phyloP scores from a whole-genome alignment of 352 stramenopile species.

The Globisporangium nunn region DNA sequence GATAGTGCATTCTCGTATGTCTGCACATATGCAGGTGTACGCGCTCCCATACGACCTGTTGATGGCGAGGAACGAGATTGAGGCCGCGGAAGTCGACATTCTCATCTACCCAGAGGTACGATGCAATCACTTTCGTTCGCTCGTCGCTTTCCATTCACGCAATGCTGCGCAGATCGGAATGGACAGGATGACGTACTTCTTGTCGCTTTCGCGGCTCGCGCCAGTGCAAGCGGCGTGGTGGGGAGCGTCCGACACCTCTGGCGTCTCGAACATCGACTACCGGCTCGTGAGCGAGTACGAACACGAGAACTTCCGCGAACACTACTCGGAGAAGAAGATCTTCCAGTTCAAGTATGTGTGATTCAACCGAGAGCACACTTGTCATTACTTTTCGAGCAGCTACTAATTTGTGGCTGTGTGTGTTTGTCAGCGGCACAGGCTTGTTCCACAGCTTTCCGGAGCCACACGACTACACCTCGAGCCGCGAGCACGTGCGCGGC shows the following conservation, averaged over 20 bases:
- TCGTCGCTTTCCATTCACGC: too few relatives aligned
- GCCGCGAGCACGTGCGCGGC: constrained; percentile 33
- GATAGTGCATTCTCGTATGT: not conserved
- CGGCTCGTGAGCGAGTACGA: constrained; percentile 65
- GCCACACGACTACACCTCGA: constrained; percentile 28
- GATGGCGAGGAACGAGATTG: constrained; percentile 41
- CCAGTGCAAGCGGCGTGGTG: constrained; percentile 69
- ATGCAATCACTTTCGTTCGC: too few relatives aligned
- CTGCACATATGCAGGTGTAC: constrained; percentile 28
- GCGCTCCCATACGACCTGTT: constrained; percentile 42
- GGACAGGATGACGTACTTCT: constrained; percentile 74
- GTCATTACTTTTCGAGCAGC: too few relatives aligned
- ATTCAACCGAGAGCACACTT: too few relatives aligned
- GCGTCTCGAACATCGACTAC: constrained; percentile 62
- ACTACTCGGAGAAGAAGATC: constrained; percentile 49
- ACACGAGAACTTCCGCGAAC: constrained; percentile 26
- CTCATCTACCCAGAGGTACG: constrained; percentile 66
- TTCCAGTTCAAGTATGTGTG: constrained; percentile 43
- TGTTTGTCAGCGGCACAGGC: constrained; percentile 41
- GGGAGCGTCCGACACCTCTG: constrained; percentile 66
- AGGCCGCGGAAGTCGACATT: constrained; percentile 41
- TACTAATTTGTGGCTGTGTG: not conserved
- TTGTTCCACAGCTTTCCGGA: constrained; percentile 47
- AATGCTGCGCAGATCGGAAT: constrained; percentile 44
- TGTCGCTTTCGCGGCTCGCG: constrained; percentile 59